A percentile compares a stretch with the other conserved stretches of the same genome.
These are phyloP conservation scores for Apiospora aurea DNA, from an alignment of 2,329 filamentous ascomycete species.

Conservation along the genomic window DNA sequence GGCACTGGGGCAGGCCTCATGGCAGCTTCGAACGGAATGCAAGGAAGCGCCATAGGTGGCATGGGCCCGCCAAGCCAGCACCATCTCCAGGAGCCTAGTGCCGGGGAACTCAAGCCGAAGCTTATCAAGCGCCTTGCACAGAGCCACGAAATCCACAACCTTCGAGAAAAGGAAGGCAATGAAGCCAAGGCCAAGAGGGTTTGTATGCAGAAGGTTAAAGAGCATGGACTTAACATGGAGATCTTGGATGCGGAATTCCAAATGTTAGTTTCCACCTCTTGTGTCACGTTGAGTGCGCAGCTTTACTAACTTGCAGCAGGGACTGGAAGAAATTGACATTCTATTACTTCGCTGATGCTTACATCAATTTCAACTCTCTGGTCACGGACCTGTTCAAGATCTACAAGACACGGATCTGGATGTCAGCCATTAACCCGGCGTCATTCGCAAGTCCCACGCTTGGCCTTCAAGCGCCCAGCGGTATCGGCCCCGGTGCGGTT, in stretches of 20 bases:
- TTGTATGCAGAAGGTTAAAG: constrained; percentile 94
- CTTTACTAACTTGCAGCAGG: constrained; percentile 56
- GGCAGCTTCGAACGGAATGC: constrained; percentile 67
- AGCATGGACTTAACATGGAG: constrained; percentile 96
- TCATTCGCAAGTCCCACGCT: constrained; percentile 85
- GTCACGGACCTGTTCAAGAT: constrained; percentile 99
- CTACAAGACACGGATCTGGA: constrained; percentile 99
- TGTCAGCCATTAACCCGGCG: constrained; percentile 98
- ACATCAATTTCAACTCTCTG: constrained; percentile 98
- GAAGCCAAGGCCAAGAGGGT: constrained; percentile 97
- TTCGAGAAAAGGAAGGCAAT: constrained; percentile 95
- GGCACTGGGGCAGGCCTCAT: constrained; percentile 66
- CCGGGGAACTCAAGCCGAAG: constrained; percentile 88
- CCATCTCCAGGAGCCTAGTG: constrained; percentile 73
- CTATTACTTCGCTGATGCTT: constrained; percentile 97
- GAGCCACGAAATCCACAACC: constrained; percentile 84
- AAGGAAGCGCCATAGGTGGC: constrained; percentile 76
- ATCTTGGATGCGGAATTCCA: constrained; percentile 98
- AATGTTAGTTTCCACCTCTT: constrained; percentile 68
- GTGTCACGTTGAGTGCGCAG: constrained; percentile 1
- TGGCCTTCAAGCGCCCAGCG: constrained; percentile 73
- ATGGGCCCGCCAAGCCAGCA: constrained; percentile 80
- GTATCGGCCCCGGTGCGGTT: constrained; percentile 71
- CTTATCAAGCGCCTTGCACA: constrained; percentile 96
- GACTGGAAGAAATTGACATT: constrained; percentile 99